Percentiles rank a stretch among this genome's conserved stretches.
Conservation (phyloP, 305 asterid species). For the Fraxinus ornus region DNA sequence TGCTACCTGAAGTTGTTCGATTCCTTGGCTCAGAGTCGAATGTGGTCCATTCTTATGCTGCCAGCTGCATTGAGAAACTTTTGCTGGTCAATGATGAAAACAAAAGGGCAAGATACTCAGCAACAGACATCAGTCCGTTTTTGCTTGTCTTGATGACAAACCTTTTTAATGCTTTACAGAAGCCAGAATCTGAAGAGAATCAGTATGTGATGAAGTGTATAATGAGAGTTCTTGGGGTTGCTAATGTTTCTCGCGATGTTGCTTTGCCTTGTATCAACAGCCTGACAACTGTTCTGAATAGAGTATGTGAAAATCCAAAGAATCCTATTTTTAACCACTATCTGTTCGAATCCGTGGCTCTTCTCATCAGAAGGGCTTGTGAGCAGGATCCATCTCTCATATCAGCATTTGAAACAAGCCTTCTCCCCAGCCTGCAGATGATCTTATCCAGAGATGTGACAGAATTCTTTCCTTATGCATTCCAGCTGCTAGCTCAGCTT, state of each 20-base stretch:
- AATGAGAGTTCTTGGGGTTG: slow-evolving; percentile 90
- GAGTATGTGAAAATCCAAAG: slow-evolving; percentile 86
- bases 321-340: slow-evolving; percentile 81
- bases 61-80: slow-evolving; percentile 93
- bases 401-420: slow-evolving; percentile 69
- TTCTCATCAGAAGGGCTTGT: slow-evolving; percentile 74
- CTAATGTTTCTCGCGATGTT: slow-evolving; percentile 67
- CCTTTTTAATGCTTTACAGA: slow-evolving; percentile 79
- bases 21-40: slow-evolving; percentile 69
- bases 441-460: slow-evolving; percentile 68
- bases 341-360: slow-evolving; percentile 86
- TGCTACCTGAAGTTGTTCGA: slow-evolving; percentile 84
- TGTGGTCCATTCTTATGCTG: slow-evolving; percentile 96
- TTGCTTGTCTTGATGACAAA: slow-evolving; percentile 67
- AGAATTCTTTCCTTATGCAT: slow-evolving; percentile 90
- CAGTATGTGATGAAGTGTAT: slow-evolving; percentile 96
- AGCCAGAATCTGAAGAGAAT: slow-evolving; percentile 95
- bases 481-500: slow-evolving; percentile 92
- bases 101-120: slow-evolving; percentile 66
- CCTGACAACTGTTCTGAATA: slow-evolving; percentile 56
- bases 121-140: slow-evolving; percentile 70
- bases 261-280: slow-evolving; percentile 80
- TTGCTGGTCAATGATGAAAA: slow-evolving; percentile 83
- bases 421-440: slow-evolving; percentile 68
- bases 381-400: slow-evolving; percentile 73